Base-by-base conservation (phyloP, 2,329 filamentous ascomycete genomes). In the Simplicillium aogashimaense region DNA sequence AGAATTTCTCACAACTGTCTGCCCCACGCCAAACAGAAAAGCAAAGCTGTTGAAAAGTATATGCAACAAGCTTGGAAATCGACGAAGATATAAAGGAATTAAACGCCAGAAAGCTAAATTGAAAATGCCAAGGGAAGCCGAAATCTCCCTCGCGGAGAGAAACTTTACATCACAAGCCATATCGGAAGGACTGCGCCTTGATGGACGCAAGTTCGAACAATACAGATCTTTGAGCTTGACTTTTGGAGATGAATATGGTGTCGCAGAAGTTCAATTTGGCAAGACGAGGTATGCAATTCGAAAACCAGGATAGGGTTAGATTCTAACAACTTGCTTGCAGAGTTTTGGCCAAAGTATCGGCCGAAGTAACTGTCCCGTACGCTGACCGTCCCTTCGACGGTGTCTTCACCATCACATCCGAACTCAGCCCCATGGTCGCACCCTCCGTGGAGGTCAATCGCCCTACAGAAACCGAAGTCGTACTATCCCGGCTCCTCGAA, bases 351-450 rank as follows among this genome's bases (percentile, higher is more conserved):
- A 85, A 86, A 46, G 83, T 94, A 44, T 90, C 88, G 3, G 85
- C 88, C 47, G 86, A 95, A 65, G 85, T 97, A 45, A 84, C 85
- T 10, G 79, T 85, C 31, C 90, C 92, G 34, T 86, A 83, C 56
- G 64, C 83, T 39, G 90, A 97, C 64, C 83, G 90, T 47, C 90
- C 89, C 44, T 95, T 95, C 57, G 92, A 97, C 59, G 92, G 92
- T 59, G 76, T 94, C 60, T 97, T 97, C 69, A 88, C 81, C 51
- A 95, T 97, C 57, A 76, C 81, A 40, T 85, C 89, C 41, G 92
- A 97, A 60, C 78, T 98, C 53, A 87, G 84, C 46, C 87, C 90
- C 37, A 94, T 97, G 81, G 83, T 86, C 20, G 88, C 87, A 36
- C 88, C 92, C 12, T 81, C 85, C 29, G 94, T 94, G 63, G 89